Base-by-base conservation (phyloP, 768 basidiomycete genomes). In the Crepidotus variabilis region DNA sequence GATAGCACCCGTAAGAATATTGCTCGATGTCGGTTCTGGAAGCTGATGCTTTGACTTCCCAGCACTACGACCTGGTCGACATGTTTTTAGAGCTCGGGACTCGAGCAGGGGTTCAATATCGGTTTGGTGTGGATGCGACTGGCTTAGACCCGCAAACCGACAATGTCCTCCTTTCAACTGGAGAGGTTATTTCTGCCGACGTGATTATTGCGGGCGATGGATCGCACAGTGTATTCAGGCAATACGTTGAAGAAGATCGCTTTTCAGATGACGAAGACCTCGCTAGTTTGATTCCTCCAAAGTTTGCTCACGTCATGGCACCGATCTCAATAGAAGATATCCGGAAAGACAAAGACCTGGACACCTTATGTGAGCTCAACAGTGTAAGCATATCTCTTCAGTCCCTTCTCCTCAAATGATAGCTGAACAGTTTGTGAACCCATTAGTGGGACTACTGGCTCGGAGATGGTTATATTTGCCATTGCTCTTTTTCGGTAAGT, bases 201-300 rank as follows among this genome's bases (percentile, higher is more conserved):
- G 66, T 84, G 28, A 67, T 86, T 50, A 73, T 86, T 21, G 84
- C 80, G 28, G 85, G 85, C 2, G 85, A 86, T 63, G 84, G 86
- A 6, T 71, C 69, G 35, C 63, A 69, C 14, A 82, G 76, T 57
- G 47, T 70, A 11, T 11, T 43, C 39, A 43, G 39, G 39, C 39
- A 43, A 5, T 43, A 43, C 39, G 13, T 20, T 11, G 18, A 43
- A 16, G 39, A 43, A 20, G 39, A 43, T 20, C 14, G 5, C 39
- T 43, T 11, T 43, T 43, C 18, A 14, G 18, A 20, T 5, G 11
- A 4, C 13, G 39, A 43, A 11, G 39, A 43, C 39, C 4, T 43
- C 39, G 39, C 13, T 43, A 11, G 5, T 43, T 11, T 43, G 5
- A 20, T 20, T 3, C 39, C 39, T 43, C 5, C 39, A 3, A 14